Conservation (phyloP, 208 protist species). For the Tetramitus jugosus region DNA sequence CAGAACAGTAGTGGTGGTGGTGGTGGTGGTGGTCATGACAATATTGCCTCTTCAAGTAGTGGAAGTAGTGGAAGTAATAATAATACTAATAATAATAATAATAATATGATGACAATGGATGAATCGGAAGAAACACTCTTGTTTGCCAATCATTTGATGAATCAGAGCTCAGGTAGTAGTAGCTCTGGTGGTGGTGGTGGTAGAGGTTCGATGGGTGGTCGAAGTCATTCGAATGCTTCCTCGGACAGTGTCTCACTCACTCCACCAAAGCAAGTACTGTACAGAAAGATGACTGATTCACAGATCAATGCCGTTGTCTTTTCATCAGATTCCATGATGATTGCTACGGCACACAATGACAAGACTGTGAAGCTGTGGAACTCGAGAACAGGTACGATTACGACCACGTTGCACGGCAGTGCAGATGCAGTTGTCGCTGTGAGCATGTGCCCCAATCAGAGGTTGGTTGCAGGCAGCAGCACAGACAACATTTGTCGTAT, state of each 20-base stretch:
- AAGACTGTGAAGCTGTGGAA: neutral
- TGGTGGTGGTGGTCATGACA: too few species aligned
- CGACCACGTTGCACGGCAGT: neutral
- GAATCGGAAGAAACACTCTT: too few species aligned
- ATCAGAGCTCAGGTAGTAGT: too few species aligned
- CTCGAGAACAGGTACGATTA: neutral
- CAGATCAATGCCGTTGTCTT: neutral
- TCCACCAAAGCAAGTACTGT: neutral
- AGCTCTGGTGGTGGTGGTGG: neutral
- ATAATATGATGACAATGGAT: too few species aligned
- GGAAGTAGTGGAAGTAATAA: too few species aligned
- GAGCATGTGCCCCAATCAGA: conserved; percentile 28
- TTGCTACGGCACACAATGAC: neutral
- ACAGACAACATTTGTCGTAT: conserved; percentile 45
- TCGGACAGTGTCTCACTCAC: neutral
- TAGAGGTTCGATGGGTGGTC: neutral
- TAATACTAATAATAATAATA: too few species aligned
- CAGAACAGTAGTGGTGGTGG: neutral
- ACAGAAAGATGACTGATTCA: neutral
- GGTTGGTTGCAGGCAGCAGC: conserved; percentile 37
- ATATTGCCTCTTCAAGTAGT: too few species aligned
- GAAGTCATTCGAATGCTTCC: neutral
- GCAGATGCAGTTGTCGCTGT: neutral
- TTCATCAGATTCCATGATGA: neutral
- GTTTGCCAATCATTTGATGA: too few species aligned